Base-by-base conservation (phyloP, 176 grass and related monocot species). In the Rhynchospora tenuis region DNA sequence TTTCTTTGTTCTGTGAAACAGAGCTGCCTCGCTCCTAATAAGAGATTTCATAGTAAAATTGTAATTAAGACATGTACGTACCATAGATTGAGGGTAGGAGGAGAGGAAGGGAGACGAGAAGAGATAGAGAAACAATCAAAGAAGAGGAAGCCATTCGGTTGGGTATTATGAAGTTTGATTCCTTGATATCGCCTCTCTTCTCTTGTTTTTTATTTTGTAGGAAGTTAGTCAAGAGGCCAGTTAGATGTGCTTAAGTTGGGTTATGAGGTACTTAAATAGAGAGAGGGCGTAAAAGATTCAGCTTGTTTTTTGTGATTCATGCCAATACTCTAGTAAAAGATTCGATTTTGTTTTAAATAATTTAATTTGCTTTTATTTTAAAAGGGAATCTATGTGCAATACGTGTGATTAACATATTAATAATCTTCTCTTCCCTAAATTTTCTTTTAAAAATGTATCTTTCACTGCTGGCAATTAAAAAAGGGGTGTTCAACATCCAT, bases 61-160 rank as follows among this genome's bases (percentile, higher is more conserved):
- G 31, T 46, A 44, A 22, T 0, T 16, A 45, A 15, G 1, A 42
- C 10, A 2, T 7, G n/a, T 5, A 55, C 79, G 0, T 88, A 91
- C 89, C 86, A 15, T 7, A 12, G 5, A 61, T 43, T 0, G 31
- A 44, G 8, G 57, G 86, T 0, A 60, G 26, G 1, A 79, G 20
- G 31, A 84, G 46, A 52, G 48, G 14, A 47, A 86, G 17, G 46
- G 38, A 62, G 45, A 79, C 3, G 51, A 87, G 44, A 9, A 90
- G 27, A 56, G 85, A 83, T 6, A 90, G 33, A 42, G 50, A 27
- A 57, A 42, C 17, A 24, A 81, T 38, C 64, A 56, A 27, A 31
- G 74, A 52, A 77, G 72, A 28, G 55, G 47, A 87, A 44, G 66
- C 82, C 85, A 87, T 87, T 68, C n/a, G 59, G 2, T 60, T 1